Evolutionary conservation across 306 rosid genomes (phyloP).

Genomic region (Vigna trinervia): DNA sequence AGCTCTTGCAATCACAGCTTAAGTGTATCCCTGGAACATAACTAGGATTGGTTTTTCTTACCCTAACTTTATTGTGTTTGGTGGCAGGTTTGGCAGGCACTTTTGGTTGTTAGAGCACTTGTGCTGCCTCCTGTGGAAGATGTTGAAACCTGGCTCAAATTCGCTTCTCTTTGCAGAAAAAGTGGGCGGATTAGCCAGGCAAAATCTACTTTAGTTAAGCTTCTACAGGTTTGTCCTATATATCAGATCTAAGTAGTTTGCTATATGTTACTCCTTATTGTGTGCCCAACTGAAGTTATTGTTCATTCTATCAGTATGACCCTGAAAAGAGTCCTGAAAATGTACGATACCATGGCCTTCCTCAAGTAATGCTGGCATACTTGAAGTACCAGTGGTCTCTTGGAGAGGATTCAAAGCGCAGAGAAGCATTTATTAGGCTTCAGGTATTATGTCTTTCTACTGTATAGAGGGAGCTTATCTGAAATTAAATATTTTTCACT

Average conservation of each 20-base stretch:
- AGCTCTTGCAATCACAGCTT: constrained; percentile 28
- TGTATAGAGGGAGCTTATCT: constrained; percentile 1
- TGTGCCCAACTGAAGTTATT: constrained; percentile 36
- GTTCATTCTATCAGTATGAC: constrained; percentile 65
- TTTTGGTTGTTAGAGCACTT: constrained; percentile 87
- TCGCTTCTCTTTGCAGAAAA: constrained; percentile 88
- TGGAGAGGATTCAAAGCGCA: constrained; percentile 95
- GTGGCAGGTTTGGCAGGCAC: constrained; percentile 86
- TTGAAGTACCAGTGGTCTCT: constrained; percentile 93
- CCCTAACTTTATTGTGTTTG: constrained; percentile 42
- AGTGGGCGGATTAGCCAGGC: constrained; percentile 88
- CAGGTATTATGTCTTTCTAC: constrained; percentile 63
- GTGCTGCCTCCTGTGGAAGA: constrained; percentile 96
- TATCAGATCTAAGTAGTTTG: constrained; percentile 39
- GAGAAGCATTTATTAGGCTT: constrained; percentile 90
- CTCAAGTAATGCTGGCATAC: constrained; percentile 95
- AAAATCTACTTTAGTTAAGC: constrained; percentile 89
- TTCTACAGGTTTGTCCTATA: constrained; percentile 76
- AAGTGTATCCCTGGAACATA: constrained; percentile 21
- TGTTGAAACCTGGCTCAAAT: constrained; percentile 93
- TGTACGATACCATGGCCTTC: constrained; percentile 81
- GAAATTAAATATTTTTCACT: constrained; percentile 36
- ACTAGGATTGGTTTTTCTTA: constrained; percentile 32
- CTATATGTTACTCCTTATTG: constrained; percentile 23
- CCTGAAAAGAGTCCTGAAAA: constrained; percentile 86